Evolutionary conservation across 345 rosid genomes (phyloP).

Genomic region (Gossypium stocksii): DNA sequence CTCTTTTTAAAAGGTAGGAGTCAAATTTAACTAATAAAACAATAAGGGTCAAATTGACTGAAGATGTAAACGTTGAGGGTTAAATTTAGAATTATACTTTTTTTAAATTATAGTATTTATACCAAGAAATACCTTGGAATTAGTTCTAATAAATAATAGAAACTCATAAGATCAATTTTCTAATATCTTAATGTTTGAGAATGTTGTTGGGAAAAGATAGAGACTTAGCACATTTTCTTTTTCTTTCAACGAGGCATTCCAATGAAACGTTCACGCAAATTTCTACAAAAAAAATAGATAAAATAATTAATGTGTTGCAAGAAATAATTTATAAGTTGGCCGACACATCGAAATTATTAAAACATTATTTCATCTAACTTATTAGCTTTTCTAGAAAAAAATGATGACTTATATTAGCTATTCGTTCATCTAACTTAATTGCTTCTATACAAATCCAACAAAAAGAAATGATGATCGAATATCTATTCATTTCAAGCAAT

Average conservation of each 20-base stretch:
- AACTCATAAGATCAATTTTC: neutral
- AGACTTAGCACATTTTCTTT: neutral
- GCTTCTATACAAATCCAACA: neutral
- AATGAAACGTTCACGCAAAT: neutral
- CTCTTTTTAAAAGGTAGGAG: too few species aligned
- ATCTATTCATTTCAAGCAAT: neutral
- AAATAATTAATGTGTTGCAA: neutral
- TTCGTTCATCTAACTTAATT: neutral
- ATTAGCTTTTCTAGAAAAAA: neutral
- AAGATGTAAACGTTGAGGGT: too few species aligned
- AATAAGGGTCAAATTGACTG: too few species aligned
- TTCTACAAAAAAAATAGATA: neutral
- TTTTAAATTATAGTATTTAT: too few species aligned
- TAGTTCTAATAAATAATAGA: neutral
- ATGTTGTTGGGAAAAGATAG: constrained; percentile 2
- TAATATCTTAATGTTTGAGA: neutral
- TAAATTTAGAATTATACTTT: too few species aligned
- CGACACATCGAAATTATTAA: neutral
- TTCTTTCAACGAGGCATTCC: neutral
- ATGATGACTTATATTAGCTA: neutral
- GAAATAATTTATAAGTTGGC: constrained; percentile 6
- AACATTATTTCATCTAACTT: neutral
- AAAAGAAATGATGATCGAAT: neutral
- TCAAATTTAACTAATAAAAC: too few species aligned
- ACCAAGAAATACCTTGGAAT: too few species aligned